These are phyloP conservation scores for Albugo laibachii DNA, from an alignment of 352 stramenopile genomes.

Conservation along the genomic window DNA sequence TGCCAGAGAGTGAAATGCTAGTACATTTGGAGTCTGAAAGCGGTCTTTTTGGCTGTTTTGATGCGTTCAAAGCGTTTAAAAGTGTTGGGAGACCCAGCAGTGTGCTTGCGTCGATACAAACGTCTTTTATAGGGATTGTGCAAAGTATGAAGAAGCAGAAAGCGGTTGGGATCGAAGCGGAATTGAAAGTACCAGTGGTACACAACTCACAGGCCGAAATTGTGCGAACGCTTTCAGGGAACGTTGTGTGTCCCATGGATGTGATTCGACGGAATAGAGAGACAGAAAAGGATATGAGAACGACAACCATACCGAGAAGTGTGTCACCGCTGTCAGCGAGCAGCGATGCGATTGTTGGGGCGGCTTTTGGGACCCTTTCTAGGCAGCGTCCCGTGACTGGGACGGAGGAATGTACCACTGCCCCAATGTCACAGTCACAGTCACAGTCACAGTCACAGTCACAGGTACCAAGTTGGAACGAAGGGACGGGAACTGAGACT, in stretches of 20 bases:
- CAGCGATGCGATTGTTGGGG: constrained; percentile 2
- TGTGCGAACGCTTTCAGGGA: too few relatives aligned
- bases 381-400: constrained; percentile 1
- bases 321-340: constrained; percentile 2
- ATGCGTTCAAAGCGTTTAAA: too few relatives aligned
- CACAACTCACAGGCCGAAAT: background rate
- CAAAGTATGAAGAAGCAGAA: constrained; percentile 46
- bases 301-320: constrained; percentile 2
- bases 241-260: background rate
- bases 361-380: constrained; percentile 3
- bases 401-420: constrained; percentile 1
- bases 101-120: constrained; percentile 24
- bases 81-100: too few relatives aligned
- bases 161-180: too few relatives aligned
- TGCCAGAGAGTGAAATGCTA: constrained; percentile 30
- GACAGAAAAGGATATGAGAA: constrained; percentile 4
- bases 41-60: too few relatives aligned
- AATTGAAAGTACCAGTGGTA: constrained; percentile 5
- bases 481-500: constrained; percentile 3
- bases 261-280: constrained; percentile 3
- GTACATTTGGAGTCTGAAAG: constrained; percentile 1
- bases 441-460: too few relatives aligned
- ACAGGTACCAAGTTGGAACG: constrained; percentile 2
- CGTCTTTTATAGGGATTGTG: constrained; percentile 66
- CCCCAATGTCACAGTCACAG: too few relatives aligned